Base-by-base conservation (phyloP, 169 alveolate species). In the Eimeria maxima region DNA sequence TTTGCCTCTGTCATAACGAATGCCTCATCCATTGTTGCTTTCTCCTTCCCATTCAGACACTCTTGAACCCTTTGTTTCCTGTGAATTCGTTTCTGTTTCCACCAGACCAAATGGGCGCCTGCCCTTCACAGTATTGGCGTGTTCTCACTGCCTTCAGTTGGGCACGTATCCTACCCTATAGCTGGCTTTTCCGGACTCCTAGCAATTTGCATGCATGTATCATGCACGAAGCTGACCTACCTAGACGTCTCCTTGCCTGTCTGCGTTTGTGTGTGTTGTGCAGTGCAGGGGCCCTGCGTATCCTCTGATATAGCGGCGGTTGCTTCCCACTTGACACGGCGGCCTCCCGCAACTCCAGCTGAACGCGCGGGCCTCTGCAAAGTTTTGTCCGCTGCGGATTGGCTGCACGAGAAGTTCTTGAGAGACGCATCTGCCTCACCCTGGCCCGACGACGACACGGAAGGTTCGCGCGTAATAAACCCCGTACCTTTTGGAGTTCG, bases 281-380 rank as follows among this genome's bases (percentile, higher is more conserved):
- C 76, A 84, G 93, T n/a, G 33, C 16, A 7, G 53, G 76, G 53
- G 78, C 76, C 55, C 44, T 18, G 33, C 20, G 6, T 4, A 22
- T n/a, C 78, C 69, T 20, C 63, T 57, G 80, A 33, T 60, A 24
- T 55, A 42, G 57, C 78, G 2, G 93, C 45, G 44, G 44, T 60
- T 22, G 74, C 78, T 13, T 27, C 80, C 13, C 73, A 60, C 42
- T 27, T 86, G 14, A 27, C 42, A 22, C 78, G 44, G 38, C 93
- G 55, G 38, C 93, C 93, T 27, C 93, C 93, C n/a, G 67, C 80
- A 65, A 93, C 96, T 0, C 78, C 88, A 27, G 93, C 93, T 4
- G 96, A 93, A 50, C 96, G 96, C 27, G 96, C 76, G 45, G 96
- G 96, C 24, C 93, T 93, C 7, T 81, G 93, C 74, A 93, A 93